phyloP scores from a whole-genome alignment of 345 rosid species.

The Fremontodendron californicum region DNA sequence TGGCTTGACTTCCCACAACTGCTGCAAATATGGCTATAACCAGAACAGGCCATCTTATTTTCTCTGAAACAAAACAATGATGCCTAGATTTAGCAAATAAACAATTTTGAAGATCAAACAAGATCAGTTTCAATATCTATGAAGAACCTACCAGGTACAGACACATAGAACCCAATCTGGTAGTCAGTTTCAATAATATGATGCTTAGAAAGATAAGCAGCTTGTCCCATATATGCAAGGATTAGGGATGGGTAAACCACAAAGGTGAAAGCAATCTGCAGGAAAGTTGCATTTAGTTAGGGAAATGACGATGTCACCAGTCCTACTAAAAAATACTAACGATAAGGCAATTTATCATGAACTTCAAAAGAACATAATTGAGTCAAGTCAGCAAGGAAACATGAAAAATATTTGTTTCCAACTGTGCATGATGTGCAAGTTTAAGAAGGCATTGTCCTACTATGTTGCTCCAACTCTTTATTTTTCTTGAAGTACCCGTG shows the following conservation, averaged over 20 bases:
- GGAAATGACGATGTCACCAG: not conserved
- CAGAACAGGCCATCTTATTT: slow-evolving; percentile 93
- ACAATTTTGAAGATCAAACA: not conserved
- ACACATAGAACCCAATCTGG: slow-evolving; percentile 84
- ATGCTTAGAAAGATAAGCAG: slow-evolving; percentile 87
- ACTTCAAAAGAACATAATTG: not conserved
- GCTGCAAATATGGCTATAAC: slow-evolving; percentile 93
- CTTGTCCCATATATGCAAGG: slow-evolving; percentile 99
- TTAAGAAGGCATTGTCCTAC: not conserved
- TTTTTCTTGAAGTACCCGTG: too few species aligned
- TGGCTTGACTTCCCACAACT: slow-evolving; percentile 95
- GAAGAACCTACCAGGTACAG: slow-evolving; percentile 71
- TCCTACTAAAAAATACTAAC: not conserved
- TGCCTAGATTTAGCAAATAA: not conserved
- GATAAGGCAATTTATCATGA: not conserved
- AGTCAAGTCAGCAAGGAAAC: not conserved
- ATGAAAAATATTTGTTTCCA: not conserved
- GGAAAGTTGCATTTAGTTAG: slow-evolving; percentile 13
- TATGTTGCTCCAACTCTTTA: too few species aligned
- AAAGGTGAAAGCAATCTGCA: slow-evolving; percentile 87
- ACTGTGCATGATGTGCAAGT: not conserved
- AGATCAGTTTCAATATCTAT: not conserved
- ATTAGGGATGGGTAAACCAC: slow-evolving; percentile 92
- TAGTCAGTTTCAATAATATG: slow-evolving; percentile 56
- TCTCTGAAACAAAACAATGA: slow-evolving; percentile 43